These are phyloP conservation scores for Eucalyptus leucophloia DNA, from an alignment of 345 rosid genomes.

Conservation along the genomic window DNA sequence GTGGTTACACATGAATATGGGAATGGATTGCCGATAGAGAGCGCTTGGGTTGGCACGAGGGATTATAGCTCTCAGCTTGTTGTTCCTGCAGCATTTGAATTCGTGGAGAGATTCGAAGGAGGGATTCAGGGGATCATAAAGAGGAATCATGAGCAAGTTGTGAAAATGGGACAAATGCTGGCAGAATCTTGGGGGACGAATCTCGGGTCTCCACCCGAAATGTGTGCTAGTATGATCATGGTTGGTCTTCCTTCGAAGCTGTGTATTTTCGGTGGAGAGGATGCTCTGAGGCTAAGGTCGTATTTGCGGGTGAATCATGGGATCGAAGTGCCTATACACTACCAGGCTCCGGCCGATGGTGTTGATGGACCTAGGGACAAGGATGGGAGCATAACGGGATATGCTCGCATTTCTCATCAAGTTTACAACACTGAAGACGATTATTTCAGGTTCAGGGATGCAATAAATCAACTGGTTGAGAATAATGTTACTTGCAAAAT, in stretches of 20 bases:
- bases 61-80: constrained; percentile 88
- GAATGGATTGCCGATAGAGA: constrained; percentile 78
- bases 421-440: constrained; percentile 74
- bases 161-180: constrained; percentile 83
- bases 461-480: constrained; percentile 31
- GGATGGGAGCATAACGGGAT: constrained; percentile 42
- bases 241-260: constrained; percentile 72
- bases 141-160: constrained; percentile 68
- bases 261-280: constrained; percentile 34
- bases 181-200: constrained; percentile 77
- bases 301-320: constrained; percentile 46
- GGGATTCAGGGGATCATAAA: constrained; percentile 81
- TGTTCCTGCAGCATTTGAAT: constrained; percentile 67
- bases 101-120: constrained; percentile 68
- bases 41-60: constrained; percentile 88
- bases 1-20: constrained; percentile 93
- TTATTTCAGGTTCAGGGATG: constrained; percentile 67
- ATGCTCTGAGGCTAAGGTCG: constrained; percentile 45
- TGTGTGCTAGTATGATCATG: constrained; percentile 88
- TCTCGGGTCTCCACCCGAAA: constrained; percentile 72
- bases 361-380: constrained; percentile 14
- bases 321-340: constrained; percentile 77
- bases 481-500: constrained; percentile 42
- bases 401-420: constrained; percentile 81
- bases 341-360: constrained; percentile 11